Percentiles rank a stretch among this genome's conserved stretches.
phyloP scores from a whole-genome alignment of 345 rosid genomes.

The Salix exigua region DNA sequence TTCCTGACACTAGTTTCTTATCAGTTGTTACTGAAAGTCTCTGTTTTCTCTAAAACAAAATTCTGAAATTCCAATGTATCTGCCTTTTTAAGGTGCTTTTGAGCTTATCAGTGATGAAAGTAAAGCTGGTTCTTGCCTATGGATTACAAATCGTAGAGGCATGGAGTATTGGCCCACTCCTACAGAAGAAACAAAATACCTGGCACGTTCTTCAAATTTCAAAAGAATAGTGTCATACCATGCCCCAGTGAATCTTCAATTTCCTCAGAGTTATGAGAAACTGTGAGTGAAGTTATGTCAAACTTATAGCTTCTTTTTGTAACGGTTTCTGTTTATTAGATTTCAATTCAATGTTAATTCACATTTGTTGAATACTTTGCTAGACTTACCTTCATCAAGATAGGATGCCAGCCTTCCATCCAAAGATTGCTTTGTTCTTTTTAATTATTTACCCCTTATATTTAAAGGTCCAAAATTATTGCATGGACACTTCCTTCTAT shows the following conservation, averaged over 20 bases:
- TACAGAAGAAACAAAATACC: conserved; percentile 63
- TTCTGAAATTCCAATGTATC: conserved; percentile 7
- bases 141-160: conserved; percentile 88
- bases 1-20: not conserved
- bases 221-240: conserved; percentile 32
- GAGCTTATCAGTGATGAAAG: conserved; percentile 79
- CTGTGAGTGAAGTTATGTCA: conserved; percentile 47
- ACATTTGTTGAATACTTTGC: not conserved
- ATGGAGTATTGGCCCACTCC: conserved; percentile 92
- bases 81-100: conserved; percentile 55
- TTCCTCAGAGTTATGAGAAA: conserved; percentile 80
- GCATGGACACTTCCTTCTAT: not conserved
- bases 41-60: not conserved
- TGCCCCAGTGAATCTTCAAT: conserved; percentile 40
- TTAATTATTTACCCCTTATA: not conserved
- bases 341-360: not conserved
- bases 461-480: not conserved
- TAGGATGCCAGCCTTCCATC: not conserved
- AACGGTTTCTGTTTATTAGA: not conserved
- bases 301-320: not conserved
- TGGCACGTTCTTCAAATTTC: conserved; percentile 41
- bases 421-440: not conserved
- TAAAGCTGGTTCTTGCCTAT: conserved; percentile 84
- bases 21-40: not conserved
- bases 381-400: conserved; percentile 1